Evolutionary conservation across 2,329 filamentous ascomycete species (phyloP), one percentile per base, ranked within the genome.

Genomic region (Chalaropsis ovoidea): DNA sequence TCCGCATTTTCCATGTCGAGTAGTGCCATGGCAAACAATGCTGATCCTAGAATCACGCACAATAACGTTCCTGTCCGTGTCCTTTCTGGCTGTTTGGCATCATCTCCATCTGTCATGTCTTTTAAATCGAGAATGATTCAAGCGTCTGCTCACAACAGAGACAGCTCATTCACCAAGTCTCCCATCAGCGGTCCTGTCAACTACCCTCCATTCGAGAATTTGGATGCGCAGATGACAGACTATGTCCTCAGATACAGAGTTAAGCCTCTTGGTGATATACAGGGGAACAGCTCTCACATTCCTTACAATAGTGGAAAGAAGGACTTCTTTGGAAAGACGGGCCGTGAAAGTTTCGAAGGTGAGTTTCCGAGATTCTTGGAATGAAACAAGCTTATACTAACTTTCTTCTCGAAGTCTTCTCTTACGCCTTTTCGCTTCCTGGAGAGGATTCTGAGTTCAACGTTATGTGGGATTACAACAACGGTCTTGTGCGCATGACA

Each of bases 381-480:
- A 35, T 8, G 17, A 56, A 35, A 15, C 56, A 19, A 24, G 15
- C 7, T 11, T 22, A 17, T 35, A n/a, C 43, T 63, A 61, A 45
- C 58, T 27, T 1, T 63, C 39, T 66, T 24, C 35, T 41, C 13
- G 41, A 68, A 94, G 89, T 90, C 31, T 92, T 92, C 73, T 85
- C 91, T 71, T 97, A 96, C 75, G 85, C 83, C 43, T 96, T 95
- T 78, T 82, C 80, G 70, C 74, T 87, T 2, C 88, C 88, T 0
- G 84, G 80, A 11, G 82, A 88, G 58, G 81, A 86, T 1, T 81
- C 80, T 69, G 79, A 82, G 63, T 92, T 88, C 73, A 84, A 83
- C 0, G 86, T 97, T 68, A 91, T 96, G 84, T 99, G 94, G 94
- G 94, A 99, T 75, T 96, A 96, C 77, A 93, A 95, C 71, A 85